Evolutionary conservation across 1,284 basidiomycete genomes (phyloP).

Genomic region (Tylopilus orsonianus): DNA sequence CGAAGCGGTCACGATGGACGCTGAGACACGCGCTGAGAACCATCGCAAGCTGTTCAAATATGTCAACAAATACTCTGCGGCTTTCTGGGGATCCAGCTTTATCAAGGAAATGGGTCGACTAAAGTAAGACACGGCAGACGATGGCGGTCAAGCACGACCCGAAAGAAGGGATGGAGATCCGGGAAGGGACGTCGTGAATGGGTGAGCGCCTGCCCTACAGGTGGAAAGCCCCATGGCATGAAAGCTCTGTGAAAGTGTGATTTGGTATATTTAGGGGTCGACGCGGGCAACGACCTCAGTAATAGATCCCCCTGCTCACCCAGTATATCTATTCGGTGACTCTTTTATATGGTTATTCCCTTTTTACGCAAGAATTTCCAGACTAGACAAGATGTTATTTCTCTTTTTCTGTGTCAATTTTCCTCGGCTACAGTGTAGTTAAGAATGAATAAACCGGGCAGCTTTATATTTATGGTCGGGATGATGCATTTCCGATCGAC

Average conservation of each 20-base stretch:
- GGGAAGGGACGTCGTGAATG: slow-evolving; percentile 33
- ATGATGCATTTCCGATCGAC: too few species aligned
- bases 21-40: slow-evolving; percentile 81
- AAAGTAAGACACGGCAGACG: slow-evolving; percentile 41
- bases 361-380: slow-evolving; percentile 36
- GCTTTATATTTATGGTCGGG: too few species aligned
- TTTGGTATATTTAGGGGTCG: slow-evolving; percentile 31
- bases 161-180: slow-evolving; percentile 26
- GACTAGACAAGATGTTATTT: slow-evolving; percentile 26
- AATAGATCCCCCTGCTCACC: slow-evolving; percentile 18
- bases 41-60: slow-evolving; percentile 96
- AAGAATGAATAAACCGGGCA: too few species aligned
- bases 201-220: slow-evolving; percentile 32
- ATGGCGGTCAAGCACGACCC: slow-evolving; percentile 35
- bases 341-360: slow-evolving; percentile 41
- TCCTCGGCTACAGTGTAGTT: too few species aligned
- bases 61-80: slow-evolving; percentile 90
- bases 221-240: slow-evolving; percentile 37
- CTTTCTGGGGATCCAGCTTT: slow-evolving; percentile 91
- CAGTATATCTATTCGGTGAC: slow-evolving; percentile 35
- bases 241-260: slow-evolving; percentile 33
- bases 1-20: slow-evolving; percentile 88
- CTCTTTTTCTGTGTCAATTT: slow-evolving; percentile 7
- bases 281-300: slow-evolving; percentile 24
- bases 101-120: slow-evolving; percentile 80